Base-by-base conservation (phyloP, 495 filamentous ascomycete genomes). In the Parathielavia appendiculata region DNA sequence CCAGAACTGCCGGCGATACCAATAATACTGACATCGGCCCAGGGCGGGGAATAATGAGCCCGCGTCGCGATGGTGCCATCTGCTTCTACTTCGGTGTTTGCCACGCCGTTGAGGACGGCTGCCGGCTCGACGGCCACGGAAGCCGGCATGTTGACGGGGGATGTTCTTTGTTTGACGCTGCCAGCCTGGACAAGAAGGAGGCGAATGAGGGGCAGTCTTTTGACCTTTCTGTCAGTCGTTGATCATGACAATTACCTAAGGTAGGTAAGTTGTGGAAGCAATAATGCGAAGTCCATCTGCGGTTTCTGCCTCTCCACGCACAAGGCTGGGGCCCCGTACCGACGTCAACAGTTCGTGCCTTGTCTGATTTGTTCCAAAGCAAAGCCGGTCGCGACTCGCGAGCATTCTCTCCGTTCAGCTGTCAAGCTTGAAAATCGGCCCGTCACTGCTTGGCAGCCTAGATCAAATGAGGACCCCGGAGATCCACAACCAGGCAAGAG, bases 1-100 rank as follows among this genome's bases (percentile, higher is more conserved):
- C 95, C 95, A 19, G 92, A 97, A 69, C 89, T 93, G 13, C 93
- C 93, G 44, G 95, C 93, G 57, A 98, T 86, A 46, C 91, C 93
- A 66, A 98, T 97, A 65, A 98, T 97, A 72, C 85, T 91, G 54
- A 91, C 79, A 70, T 97, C 85, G 22, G 86, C 88, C 93, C 93
- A 98, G 72, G 93, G 93, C 38, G 93, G 93, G 40, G 85, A 87
- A 71, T 98, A 98, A 57, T 88, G 86, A 57, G 82, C 84, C 54
- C 74, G 64, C 56, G 70, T 79, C 23, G 72, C 63, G 43, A 79
- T 73, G 30, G 73, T 73, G 49, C 60, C 54, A 53, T 73, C 67
- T 20, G 66, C 59, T 50, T 65, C 56, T 51, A 51, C 35, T n/a
- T 6, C 26, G 26, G 3, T 30, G 26, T 30, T 30, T 30, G 41